Conservation (phyloP, 2,329 filamentous ascomycete species). For the Aureobasidium namibiae region DNA sequence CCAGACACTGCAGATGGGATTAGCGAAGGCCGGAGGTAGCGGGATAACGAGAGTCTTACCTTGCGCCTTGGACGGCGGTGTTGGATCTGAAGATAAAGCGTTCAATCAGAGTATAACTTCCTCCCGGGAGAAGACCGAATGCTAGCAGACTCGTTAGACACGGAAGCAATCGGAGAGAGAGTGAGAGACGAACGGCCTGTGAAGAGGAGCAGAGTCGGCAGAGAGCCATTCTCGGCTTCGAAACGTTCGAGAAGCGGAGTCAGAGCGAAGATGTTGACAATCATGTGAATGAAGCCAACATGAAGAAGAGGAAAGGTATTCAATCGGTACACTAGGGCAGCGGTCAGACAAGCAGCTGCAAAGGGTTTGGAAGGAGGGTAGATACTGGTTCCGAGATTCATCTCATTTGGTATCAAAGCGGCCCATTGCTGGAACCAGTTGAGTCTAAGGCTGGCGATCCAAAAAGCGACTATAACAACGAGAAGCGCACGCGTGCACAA, state of each 20-base stretch:
- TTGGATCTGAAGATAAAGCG: constrained; percentile 62
- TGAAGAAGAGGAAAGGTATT: constrained; percentile 92
- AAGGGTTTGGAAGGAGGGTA: constrained; percentile 18
- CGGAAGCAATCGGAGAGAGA: not conserved
- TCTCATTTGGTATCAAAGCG: constrained; percentile 66
- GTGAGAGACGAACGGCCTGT: constrained; percentile 65
- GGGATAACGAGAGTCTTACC: constrained; percentile 42
- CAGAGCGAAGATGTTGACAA: constrained; percentile 72
- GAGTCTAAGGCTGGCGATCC: constrained; percentile 59
- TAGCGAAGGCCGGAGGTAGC: not conserved
- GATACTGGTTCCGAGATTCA: constrained; percentile 63
- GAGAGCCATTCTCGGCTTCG: constrained; percentile 83
- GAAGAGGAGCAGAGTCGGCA: constrained; percentile 80
- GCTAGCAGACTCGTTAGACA: constrained; percentile 20
- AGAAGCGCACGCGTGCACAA: constrained; percentile 72
- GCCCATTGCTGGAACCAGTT: constrained; percentile 73
- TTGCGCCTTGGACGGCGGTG: constrained; percentile 70
- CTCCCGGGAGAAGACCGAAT: constrained; percentile 58
- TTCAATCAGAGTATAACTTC: constrained; percentile 74
- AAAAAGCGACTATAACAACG: constrained; percentile 58
- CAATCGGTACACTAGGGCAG: constrained; percentile 69
- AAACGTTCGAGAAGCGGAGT: constrained; percentile 89
- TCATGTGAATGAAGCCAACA: constrained; percentile 66
- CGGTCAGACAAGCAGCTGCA: not conserved
- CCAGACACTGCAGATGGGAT: constrained; percentile 59